These are phyloP conservation scores for Tricholoma hemisulphureum DNA, from an alignment of 768 basidiomycete genomes.

Conservation along the genomic window DNA sequence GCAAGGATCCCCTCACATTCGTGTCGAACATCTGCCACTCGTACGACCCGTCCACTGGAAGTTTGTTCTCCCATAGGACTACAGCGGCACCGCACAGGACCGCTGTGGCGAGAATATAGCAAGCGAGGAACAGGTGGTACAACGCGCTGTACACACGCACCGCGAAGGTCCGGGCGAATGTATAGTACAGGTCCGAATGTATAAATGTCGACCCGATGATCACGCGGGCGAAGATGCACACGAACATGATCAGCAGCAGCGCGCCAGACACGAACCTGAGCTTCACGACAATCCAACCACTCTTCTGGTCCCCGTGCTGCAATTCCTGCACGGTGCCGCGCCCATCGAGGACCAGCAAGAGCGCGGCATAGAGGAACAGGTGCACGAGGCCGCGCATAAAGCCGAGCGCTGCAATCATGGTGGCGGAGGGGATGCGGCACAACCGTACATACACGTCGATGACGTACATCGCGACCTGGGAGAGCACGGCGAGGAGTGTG, in stretches of 20 bases:
- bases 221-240: not conserved
- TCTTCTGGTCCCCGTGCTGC: not conserved
- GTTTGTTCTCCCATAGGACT: not conserved
- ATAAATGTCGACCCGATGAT: not conserved
- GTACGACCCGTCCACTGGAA: not conserved
- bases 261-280: not conserved
- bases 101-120: not conserved
- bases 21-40: not conserved
- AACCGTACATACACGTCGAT: not conserved
- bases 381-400: not conserved
- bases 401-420: not conserved
- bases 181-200: too few species aligned
- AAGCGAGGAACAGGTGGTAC: not conserved
- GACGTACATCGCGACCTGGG: not conserved
- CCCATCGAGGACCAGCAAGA: not conserved
- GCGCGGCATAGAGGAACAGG: not conserved
- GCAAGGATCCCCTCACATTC: not conserved
- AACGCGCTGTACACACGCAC: not conserved
- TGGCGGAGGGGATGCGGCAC: not conserved
- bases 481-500: not conserved
- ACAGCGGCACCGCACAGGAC: not conserved
- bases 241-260: not conserved
- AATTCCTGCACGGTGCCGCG: not conserved
- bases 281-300: not conserved
- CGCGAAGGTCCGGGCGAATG: too few species aligned